Base-by-base conservation (phyloP, 768 basidiomycete genomes). In the Lentinula edodes region DNA sequence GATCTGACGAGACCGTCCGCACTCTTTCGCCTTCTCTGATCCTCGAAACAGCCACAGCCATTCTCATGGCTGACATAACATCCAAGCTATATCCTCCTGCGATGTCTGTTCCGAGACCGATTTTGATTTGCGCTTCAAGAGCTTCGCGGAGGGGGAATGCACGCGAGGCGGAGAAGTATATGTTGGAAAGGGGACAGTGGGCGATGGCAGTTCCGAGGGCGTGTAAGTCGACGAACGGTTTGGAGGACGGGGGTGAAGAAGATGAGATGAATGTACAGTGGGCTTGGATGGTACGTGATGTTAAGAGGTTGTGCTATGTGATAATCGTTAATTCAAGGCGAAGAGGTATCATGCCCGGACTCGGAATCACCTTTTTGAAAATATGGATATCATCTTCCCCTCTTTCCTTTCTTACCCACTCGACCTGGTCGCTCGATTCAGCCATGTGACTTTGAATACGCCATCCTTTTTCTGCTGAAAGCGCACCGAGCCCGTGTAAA, bases 111-210 rank as follows among this genome's bases (percentile, higher is more conserved):
- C 94, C 94, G 1, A 96, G 80, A 0, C 93, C 94, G 10, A 95
- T 83, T 32, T 78, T 81, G 35, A 93, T 85, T 0, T 79, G 81
- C 34, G 71, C 72, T 48, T 80, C 73, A 38, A 94, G 75, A 4
- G 91, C 90, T 70, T 93, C 90, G 36, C 86, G 83, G 38, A 90
- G 74, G 2, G 79, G 81, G 68, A 92, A 88, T 0, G 87, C 83
- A 58, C 81, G 76, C 12, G 84, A 80, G 8, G 45, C n/a, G 0
- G 91, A 93, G 72, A 95, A 93, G 73, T 95, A 96, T 2, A 83
- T 80, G 68, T 96, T 95, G 0, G 93, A 94, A 12, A 96, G 77
- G 0, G 94, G 94, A 71, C 94, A 96, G 66, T 93, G 91, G 0
- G 93, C 91, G 20, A 95, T 77, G 1, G 90, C 78, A 0, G 87